These are phyloP conservation scores for Aspergillus transmontanensis DNA, from an alignment of 2,329 filamentous ascomycete species.

Conservation along the genomic window DNA sequence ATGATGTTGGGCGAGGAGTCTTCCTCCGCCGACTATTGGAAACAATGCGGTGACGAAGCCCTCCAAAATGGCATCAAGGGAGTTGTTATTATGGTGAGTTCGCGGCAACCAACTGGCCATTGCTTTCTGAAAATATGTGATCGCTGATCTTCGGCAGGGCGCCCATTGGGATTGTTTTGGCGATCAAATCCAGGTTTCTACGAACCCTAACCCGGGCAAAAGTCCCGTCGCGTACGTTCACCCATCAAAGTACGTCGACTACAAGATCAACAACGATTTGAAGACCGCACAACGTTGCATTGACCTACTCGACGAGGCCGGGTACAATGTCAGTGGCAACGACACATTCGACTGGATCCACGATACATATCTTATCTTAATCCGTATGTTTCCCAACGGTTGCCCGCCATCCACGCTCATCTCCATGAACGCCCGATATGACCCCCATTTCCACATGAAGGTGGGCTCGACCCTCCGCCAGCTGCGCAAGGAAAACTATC, in stretches of 20 bases:
- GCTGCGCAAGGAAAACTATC: constrained; percentile 56
- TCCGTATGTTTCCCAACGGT: constrained; percentile 67
- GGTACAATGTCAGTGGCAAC: constrained; percentile 59
- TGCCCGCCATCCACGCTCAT: constrained; percentile 68
- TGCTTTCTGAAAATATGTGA: background rate
- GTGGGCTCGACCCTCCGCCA: constrained; percentile 61
- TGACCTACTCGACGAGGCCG: constrained; percentile 51
- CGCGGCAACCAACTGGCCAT: constrained; percentile 7
- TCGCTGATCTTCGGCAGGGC: constrained; percentile 40
- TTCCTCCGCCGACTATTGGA: constrained; percentile 65
- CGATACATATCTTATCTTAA: constrained; percentile 69
- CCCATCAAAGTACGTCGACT: constrained; percentile 65
- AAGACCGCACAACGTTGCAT: constrained; percentile 54
- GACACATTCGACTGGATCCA: constrained; percentile 70
- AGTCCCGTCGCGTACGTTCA: constrained; percentile 68
- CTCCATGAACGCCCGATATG: constrained; percentile 50
- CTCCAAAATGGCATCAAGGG: constrained; percentile 62
- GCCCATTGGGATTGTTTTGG: constrained; percentile 66
- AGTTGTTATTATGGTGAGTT: constrained; percentile 63
- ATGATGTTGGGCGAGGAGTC: constrained; percentile 72
- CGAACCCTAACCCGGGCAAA: constrained; percentile 62
- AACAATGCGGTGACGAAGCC: constrained; percentile 64
- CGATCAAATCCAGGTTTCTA: constrained; percentile 62
- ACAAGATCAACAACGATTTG: constrained; percentile 64
- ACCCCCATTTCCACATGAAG: constrained; percentile 48